phyloP scores from a whole-genome alignment of 2,329 filamentous ascomycete genomes.

The Colletotrichum incanum region DNA sequence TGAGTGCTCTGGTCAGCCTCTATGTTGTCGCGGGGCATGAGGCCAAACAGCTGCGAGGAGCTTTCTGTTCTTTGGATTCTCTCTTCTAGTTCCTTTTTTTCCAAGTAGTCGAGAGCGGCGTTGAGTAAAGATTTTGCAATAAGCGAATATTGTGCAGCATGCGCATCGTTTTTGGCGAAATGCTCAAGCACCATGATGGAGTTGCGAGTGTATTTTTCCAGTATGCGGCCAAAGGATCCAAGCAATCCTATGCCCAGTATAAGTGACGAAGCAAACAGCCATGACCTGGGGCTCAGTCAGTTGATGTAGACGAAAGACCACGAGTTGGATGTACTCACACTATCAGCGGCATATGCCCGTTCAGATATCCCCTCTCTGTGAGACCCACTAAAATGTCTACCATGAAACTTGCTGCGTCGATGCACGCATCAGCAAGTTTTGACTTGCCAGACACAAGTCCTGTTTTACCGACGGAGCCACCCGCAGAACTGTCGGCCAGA shows the following conservation, averaged over 20 bases:
- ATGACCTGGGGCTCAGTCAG: constrained; percentile 56
- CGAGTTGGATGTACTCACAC: constrained; percentile 58
- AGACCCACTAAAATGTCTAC: constrained; percentile 64
- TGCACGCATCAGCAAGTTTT: constrained; percentile 69
- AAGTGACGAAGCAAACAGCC: constrained; percentile 68
- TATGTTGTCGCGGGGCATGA: constrained; percentile 56
- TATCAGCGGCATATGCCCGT: constrained; percentile 64
- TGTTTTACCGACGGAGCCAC: neutral
- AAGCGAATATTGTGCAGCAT: constrained; percentile 68
- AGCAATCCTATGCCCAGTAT: constrained; percentile 67
- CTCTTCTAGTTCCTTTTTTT: constrained; percentile 64
- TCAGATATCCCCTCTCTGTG: constrained; percentile 59
- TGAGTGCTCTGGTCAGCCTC: constrained; percentile 28
- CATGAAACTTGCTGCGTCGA: constrained; percentile 69
- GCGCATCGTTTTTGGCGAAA: constrained; percentile 64
- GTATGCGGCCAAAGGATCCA: constrained; percentile 66
- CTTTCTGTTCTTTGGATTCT: constrained; percentile 64
- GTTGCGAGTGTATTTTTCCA: constrained; percentile 65
- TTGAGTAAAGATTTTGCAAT: constrained; percentile 67
- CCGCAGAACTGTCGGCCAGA: constrained; percentile 54
- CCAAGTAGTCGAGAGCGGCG: constrained; percentile 63
- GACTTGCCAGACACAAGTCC: constrained; percentile 60
- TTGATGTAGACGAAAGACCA: no score
- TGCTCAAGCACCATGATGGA: constrained; percentile 65
- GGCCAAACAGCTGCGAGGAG: constrained; percentile 67